phyloP scores from a whole-genome alignment of 169 alveolate species.

The Eimeria tenella region DNA sequence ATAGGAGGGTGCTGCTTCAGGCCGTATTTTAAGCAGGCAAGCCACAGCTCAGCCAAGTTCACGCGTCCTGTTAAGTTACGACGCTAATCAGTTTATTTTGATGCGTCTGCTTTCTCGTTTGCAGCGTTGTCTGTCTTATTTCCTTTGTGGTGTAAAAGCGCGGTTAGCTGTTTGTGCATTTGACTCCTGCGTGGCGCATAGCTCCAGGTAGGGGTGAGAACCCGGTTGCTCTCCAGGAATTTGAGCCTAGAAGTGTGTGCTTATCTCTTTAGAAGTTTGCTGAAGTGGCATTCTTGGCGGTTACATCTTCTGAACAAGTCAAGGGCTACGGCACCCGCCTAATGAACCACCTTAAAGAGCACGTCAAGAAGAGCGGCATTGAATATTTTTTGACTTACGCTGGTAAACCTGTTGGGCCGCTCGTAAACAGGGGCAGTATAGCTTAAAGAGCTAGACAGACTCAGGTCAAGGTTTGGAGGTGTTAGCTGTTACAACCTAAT shows the following conservation, averaged over 20 bases:
- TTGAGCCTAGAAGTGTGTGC: background rate
- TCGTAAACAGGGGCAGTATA: background rate
- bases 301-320: conserved; percentile 97
- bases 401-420: conserved; percentile 87
- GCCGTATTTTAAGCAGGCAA: conserved; percentile 91
- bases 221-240: too few species aligned
- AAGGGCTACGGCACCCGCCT: conserved; percentile 99
- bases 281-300: conserved; percentile 99
- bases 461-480: too few species aligned
- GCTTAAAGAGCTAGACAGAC: too few species aligned
- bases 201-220: conserved; percentile 82
- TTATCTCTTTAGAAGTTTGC: conserved; percentile 93
- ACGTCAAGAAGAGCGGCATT: conserved; percentile 94
- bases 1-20: conserved; percentile 98
- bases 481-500: too few species aligned
- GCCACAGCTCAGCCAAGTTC: background rate
- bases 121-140: too few species aligned
- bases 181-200: conserved; percentile 1
- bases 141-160: too few species aligned
- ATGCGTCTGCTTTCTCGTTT: too few species aligned
- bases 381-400: conserved; percentile 96
- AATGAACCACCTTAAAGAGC: conserved; percentile 98
- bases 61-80: too few species aligned
- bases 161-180: too few species aligned
- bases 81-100: too few species aligned